phyloP scores from a whole-genome alignment of 2,329 filamentous ascomycete species.

The Seiridium unicorne region DNA sequence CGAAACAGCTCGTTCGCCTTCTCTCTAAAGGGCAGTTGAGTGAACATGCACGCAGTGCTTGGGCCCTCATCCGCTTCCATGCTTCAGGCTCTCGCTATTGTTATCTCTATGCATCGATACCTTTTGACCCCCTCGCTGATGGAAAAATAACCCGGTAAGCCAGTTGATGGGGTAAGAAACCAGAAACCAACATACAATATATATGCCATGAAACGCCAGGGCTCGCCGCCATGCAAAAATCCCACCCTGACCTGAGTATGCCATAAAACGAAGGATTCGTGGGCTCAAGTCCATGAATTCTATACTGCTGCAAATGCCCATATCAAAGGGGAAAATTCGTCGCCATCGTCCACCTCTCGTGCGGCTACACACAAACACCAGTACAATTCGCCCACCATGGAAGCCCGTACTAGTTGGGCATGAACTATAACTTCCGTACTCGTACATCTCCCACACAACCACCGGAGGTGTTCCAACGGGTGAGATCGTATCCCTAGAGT shows the following conservation, averaged over 20 bases:
- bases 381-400: too few relatives aligned
- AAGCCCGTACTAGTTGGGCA: too few relatives aligned
- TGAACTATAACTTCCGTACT: not conserved
- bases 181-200: not conserved
- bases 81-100: not conserved
- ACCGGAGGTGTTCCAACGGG: not conserved
- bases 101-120: not conserved
- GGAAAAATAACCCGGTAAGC: not conserved
- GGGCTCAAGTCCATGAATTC: too few relatives aligned
- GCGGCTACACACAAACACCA: too few relatives aligned
- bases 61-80: not conserved
- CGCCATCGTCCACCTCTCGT: too few relatives aligned
- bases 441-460: not conserved
- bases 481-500: constrained; percentile 16
- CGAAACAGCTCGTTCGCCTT: not conserved
- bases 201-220: not conserved
- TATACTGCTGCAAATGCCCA: too few relatives aligned
- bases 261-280: not conserved
- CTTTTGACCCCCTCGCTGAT: not conserved
- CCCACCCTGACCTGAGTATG: not conserved
- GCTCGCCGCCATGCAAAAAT: constrained; percentile 1
- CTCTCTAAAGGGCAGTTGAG: not conserved
- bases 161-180: not conserved
- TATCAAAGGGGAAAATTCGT: too few relatives aligned
- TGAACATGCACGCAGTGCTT: not conserved